Percentiles rank a stretch among this genome's conserved stretches.
These are phyloP conservation scores for Mycosarcoma mackinlayi DNA, from an alignment of 1,284 basidiomycete genomes.

Conservation along the genomic window DNA sequence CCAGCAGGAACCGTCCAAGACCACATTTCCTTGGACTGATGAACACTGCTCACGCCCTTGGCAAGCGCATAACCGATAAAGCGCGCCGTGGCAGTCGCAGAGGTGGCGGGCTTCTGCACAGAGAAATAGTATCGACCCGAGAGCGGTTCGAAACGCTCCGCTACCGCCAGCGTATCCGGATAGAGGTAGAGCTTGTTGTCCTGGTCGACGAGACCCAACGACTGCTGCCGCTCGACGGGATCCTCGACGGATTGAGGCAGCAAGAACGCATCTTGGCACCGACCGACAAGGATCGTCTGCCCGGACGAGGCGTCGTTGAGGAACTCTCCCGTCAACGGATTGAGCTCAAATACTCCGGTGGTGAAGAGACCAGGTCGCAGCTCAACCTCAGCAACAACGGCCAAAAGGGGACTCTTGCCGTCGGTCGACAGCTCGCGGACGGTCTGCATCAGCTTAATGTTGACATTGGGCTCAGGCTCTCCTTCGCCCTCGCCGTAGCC, in stretches of 20 bases:
- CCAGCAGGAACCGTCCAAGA: conserved; percentile 43
- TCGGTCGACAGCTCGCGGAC: conserved; percentile 56
- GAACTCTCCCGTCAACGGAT: conserved; percentile 63
- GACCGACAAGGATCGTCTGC: conserved; percentile 47
- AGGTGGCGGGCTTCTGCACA: conserved; percentile 12
- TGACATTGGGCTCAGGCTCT: conserved; percentile 47
- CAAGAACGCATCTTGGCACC: conserved; percentile 52
- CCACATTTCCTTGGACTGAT: conserved; percentile 50
- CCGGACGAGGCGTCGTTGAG: conserved; percentile 42
- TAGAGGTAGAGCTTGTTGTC: conserved; percentile 66
- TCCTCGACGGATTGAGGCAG: conserved; percentile 48
- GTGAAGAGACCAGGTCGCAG: conserved; percentile 34
- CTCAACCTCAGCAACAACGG: conserved; percentile 60
- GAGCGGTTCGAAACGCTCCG: conserved; percentile 39
- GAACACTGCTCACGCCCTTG: conserved; percentile 32
- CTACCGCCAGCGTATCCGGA: conserved; percentile 49
- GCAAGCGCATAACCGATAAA: conserved; percentile 49
- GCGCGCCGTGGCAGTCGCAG: conserved; percentile 4
- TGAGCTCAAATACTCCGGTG: conserved; percentile 64
- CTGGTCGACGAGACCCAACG: conserved; percentile 75
- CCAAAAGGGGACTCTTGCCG: conserved; percentile 51
- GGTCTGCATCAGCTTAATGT: conserved; percentile 55
- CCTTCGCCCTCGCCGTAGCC: conserved; percentile 65
- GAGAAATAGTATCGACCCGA: conserved; percentile 42
- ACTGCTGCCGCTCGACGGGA: conserved; percentile 68